These are phyloP conservation scores for Globisporangium cederbergense DNA, from an alignment of 352 stramenopile genomes.

Conservation along the genomic window DNA sequence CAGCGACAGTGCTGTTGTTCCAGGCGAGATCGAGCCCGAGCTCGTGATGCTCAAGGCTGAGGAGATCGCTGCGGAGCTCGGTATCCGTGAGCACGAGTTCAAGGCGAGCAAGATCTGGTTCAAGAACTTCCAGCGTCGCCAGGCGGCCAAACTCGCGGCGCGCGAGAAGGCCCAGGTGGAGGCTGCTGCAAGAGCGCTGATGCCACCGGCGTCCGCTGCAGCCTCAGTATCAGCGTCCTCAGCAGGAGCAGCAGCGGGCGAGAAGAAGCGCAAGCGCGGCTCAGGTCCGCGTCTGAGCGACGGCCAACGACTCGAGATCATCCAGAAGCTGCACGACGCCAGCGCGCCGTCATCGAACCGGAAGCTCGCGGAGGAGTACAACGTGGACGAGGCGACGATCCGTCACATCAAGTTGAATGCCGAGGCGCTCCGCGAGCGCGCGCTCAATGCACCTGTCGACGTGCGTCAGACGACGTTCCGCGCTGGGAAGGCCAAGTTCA, in stretches of 20 bases:
- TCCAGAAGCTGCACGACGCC: constrained; percentile 10
- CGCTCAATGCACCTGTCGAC: constrained; percentile 8
- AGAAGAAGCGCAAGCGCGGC: constrained; percentile 16
- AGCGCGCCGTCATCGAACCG: constrained; percentile 13
- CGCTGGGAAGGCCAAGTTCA: constrained; percentile 7
- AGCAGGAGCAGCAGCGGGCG: neutral
- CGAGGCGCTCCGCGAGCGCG: neutral
- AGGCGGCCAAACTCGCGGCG: neutral
- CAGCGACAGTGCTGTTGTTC: neutral
- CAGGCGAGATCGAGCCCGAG: neutral
- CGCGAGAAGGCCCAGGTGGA: neutral
- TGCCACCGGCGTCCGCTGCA: neutral
- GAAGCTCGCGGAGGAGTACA: constrained; percentile 13
- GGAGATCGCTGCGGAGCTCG: constrained; percentile 10
- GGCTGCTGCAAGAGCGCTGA: neutral
- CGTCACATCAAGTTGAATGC: constrained; percentile 18
- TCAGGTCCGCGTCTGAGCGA: constrained; percentile 16
- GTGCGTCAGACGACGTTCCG: constrained; percentile 16
- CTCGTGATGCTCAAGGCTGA: constrained; percentile 10
- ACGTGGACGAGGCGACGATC: constrained; percentile 17
- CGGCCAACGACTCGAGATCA: constrained; percentile 16
- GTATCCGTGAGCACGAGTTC: constrained; percentile 15
- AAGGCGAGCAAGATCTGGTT: constrained; percentile 12
- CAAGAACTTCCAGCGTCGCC: constrained; percentile 15
- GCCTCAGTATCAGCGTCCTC: neutral